phyloP scores from a whole-genome alignment of 495 filamentous ascomycete species.

The Xanthoparmelia taractica region DNA sequence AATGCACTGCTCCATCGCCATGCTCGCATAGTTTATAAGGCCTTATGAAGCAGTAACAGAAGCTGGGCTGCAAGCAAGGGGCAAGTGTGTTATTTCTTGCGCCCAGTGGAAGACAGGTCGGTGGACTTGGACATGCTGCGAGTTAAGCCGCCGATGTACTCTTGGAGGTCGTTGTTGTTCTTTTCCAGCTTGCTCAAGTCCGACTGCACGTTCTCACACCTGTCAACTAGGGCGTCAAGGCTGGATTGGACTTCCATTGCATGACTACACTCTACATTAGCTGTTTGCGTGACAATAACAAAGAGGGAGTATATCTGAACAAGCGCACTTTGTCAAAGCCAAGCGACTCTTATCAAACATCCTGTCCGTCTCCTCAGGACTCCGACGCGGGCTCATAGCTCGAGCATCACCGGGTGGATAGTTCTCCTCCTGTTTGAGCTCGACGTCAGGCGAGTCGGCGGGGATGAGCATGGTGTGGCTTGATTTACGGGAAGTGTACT shows the following conservation, averaged over 20 bases:
- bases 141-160: slow-evolving; percentile 57
- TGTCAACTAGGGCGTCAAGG: slow-evolving; percentile 77
- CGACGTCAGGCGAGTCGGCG: slow-evolving; percentile 59
- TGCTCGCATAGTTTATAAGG: not conserved
- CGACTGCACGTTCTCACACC: slow-evolving; percentile 86
- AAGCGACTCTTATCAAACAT: slow-evolving; percentile 72
- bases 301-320: not conserved
- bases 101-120: slow-evolving; percentile 9
- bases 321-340: slow-evolving; percentile 51
- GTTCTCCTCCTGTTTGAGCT: slow-evolving; percentile 57
- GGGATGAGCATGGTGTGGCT: slow-evolving; percentile 77
- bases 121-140: slow-evolving; percentile 39
- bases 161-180: slow-evolving; percentile 90
- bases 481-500: slow-evolving; percentile 57
- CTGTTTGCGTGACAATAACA: slow-evolving; percentile 43
- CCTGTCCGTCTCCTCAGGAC: slow-evolving; percentile 77
- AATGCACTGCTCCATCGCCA: not conserved
- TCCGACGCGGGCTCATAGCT: slow-evolving; percentile 89
- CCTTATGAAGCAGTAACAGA: not conserved
- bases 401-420: slow-evolving; percentile 80
- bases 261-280: slow-evolving; percentile 48
- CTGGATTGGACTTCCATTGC: slow-evolving; percentile 81
- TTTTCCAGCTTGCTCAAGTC: slow-evolving; percentile 92
- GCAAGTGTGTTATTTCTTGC: slow-evolving; percentile 2
- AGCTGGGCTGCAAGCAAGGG: not conserved